Evolutionary conservation across 2,329 filamentous ascomycete genomes (phyloP), one percentile per base, ranked within the genome.

Genomic region (Fusarium veterinarium): DNA sequence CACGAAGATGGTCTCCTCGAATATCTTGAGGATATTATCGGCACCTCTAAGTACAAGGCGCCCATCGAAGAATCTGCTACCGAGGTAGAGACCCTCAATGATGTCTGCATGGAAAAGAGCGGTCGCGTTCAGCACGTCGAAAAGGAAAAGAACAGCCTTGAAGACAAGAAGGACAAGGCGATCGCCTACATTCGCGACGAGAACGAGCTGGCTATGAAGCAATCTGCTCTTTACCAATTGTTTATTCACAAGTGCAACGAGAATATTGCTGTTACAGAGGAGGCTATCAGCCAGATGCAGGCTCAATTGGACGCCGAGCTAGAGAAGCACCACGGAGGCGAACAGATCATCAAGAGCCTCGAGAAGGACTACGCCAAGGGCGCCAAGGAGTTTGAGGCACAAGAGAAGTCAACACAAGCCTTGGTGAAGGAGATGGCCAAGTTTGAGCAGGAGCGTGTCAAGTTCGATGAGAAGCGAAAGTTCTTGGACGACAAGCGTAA

Each of bases 11-110:
- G 96, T 17, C 88, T 99, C 7, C 87, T 99, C 23, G 96, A 99
- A 81, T 99, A 99, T 73, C 89, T 99, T 0, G 96, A 99, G 81
- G 96, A 99, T 78, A 99, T 99, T 69, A 98, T 99, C 76, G 96
- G 97, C 71, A 99, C 96, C 0, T 98, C 96, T 10, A 98, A 97
- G 81, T 99, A 99, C 85, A 99, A 99, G 84, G 90, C 93, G 0
- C 95, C 96, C 0, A 99, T 99, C 71, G 96, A 99, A 76, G 96
- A 99, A 83, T 92, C 95, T 1, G 95, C 95, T 1, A 85, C 92
- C 3, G 94, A 98, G 81, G 94, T 97, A 0, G 96, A 99, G 82
- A 91, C 91, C 2, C 88, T 98, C 60, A 99, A 99, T 79, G 96
- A 99, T 77, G 90, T 97, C 5, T 99, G 96, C 79, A 87, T 94